These are phyloP conservation scores for Potentilla sterilis DNA, from an alignment of 306 rosid genomes.

Conservation along the genomic window DNA sequence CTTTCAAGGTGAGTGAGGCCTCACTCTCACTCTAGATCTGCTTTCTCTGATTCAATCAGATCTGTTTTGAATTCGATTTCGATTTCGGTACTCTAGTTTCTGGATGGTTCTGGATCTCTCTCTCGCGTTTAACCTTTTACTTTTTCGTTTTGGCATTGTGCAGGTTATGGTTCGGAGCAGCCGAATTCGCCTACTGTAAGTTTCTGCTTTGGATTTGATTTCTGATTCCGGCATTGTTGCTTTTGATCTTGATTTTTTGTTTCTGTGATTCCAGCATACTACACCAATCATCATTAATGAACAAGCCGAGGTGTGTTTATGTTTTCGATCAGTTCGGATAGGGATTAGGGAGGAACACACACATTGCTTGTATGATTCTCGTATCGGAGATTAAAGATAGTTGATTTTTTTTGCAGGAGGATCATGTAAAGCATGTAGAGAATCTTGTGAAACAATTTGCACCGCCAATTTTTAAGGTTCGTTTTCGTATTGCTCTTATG, in stretches of 20 bases:
- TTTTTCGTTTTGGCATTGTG: constrained; percentile 15
- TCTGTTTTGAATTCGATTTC: background rate
- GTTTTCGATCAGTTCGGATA: constrained; percentile 9
- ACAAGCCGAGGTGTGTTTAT: constrained; percentile 40
- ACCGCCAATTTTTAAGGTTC: constrained; percentile 81
- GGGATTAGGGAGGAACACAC: background rate
- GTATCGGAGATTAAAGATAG: background rate
- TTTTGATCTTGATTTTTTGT: constrained; percentile 13
- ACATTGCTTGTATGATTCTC: background rate
- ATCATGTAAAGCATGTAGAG: constrained; percentile 57
- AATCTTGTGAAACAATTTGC: constrained; percentile 60
- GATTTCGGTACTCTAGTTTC: background rate
- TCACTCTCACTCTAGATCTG: constrained; percentile 49
- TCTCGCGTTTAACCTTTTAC: background rate
- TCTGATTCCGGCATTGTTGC: constrained; percentile 17
- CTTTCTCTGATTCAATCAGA: constrained; percentile 15
- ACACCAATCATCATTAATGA: constrained; percentile 19
- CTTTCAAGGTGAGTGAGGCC: constrained; percentile 54
- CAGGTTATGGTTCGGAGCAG: constrained; percentile 74
- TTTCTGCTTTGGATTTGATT: constrained; percentile 7
- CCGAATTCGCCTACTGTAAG: constrained; percentile 66
- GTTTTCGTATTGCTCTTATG: constrained; percentile 44
- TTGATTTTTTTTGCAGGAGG: constrained; percentile 49
- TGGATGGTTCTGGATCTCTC: constrained; percentile 7
- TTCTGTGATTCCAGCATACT: constrained; percentile 29